These are phyloP conservation scores for Emergomyces africanus DNA, from an alignment of 2,329 filamentous ascomycete species.

Conservation along the genomic window DNA sequence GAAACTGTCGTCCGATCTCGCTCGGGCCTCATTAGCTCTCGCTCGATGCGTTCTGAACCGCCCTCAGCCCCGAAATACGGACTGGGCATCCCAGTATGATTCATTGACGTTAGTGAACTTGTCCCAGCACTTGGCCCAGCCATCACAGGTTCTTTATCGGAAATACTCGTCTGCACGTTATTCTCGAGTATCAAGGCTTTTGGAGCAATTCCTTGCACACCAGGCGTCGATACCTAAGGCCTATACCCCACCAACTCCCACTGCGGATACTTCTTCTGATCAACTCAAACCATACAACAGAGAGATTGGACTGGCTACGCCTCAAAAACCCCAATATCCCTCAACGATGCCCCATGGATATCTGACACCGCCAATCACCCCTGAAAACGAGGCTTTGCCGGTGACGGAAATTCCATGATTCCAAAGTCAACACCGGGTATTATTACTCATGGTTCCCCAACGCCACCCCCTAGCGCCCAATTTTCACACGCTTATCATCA, in stretches of 20 bases:
- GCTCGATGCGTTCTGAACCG: slow-evolving; percentile 75
- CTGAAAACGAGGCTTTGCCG: slow-evolving; percentile 31
- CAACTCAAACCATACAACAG: slow-evolving; percentile 27
- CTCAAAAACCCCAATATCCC: slow-evolving; percentile 28
- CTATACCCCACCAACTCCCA: slow-evolving; percentile 30
- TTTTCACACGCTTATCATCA: slow-evolving; percentile 24
- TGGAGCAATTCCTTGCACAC: slow-evolving; percentile 54
- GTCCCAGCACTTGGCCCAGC: slow-evolving; percentile 53
- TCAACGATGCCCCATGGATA: slow-evolving; percentile 28
- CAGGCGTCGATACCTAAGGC: slow-evolving; percentile 43
- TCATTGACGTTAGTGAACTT: slow-evolving; percentile 44
- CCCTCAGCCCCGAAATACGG: slow-evolving; percentile 59
- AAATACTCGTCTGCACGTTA: slow-evolving; percentile 57
- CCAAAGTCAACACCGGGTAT: slow-evolving; percentile 15
- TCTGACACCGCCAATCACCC: slow-evolving; percentile 36
- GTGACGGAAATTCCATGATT: slow-evolving; percentile 22
- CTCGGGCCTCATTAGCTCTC: slow-evolving; percentile 72
- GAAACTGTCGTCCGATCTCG: slow-evolving; percentile 80
- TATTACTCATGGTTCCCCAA: slow-evolving; percentile 21
- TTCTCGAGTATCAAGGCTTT: slow-evolving; percentile 49
- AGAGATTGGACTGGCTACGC: slow-evolving; percentile 31
- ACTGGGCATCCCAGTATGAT: slow-evolving; percentile 53
- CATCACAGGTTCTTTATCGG: slow-evolving; percentile 52
- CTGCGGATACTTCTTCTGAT: slow-evolving; percentile 24
- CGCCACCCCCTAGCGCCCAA: slow-evolving; percentile 23